Evolutionary conservation across 2,329 filamentous ascomycete species (phyloP).

Genomic region (Aspergillus nomiae): DNA sequence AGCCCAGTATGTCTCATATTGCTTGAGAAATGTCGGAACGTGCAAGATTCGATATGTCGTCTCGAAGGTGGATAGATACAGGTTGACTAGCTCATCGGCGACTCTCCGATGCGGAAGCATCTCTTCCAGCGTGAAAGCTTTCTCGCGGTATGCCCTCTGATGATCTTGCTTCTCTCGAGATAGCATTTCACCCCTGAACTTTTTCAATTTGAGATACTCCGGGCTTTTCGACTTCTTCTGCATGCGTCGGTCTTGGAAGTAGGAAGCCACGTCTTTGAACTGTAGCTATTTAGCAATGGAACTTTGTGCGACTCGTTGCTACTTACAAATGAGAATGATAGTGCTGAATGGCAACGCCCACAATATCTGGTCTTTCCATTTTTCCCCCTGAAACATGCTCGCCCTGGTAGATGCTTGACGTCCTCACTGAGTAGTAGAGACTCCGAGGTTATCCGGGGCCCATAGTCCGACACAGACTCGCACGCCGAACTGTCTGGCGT

Average conservation of each 20-base stretch:
- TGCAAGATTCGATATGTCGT: conserved; percentile 61
- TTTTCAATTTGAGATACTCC: conserved; percentile 30
- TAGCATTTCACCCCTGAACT: conserved; percentile 32
- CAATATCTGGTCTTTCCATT: conserved; percentile 32
- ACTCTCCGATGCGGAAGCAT: conserved; percentile 49
- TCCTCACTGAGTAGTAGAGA: conserved; percentile 26
- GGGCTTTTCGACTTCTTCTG: conserved; percentile 22
- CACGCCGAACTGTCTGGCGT: conserved; percentile 30
- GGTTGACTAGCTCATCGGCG: conserved; percentile 54
- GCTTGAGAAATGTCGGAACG: conserved; percentile 57
- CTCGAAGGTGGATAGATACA: conserved; percentile 60
- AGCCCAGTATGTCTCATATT: conserved; percentile 59
- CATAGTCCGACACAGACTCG: conserved; percentile 18
- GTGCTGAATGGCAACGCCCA: conserved; percentile 33
- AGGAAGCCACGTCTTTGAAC: conserved; percentile 26
- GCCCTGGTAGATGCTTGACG: conserved; percentile 29
- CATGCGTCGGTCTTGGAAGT: conserved; percentile 25
- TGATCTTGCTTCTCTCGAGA: conserved; percentile 31
- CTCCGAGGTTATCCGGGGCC: conserved; percentile 15
- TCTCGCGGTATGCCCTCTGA: conserved; percentile 32
- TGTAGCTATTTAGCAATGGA: not conserved
- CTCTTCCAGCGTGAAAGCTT: conserved; percentile 31
- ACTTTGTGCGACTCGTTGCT: not conserved
- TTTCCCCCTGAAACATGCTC: conserved; percentile 33
- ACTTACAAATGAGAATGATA: conserved; percentile 37